A percentile compares a stretch with the other conserved stretches of the same genome.
phyloP scores from a whole-genome alignment of 73 alveolate species.

The Effrenium voratum region DNA sequence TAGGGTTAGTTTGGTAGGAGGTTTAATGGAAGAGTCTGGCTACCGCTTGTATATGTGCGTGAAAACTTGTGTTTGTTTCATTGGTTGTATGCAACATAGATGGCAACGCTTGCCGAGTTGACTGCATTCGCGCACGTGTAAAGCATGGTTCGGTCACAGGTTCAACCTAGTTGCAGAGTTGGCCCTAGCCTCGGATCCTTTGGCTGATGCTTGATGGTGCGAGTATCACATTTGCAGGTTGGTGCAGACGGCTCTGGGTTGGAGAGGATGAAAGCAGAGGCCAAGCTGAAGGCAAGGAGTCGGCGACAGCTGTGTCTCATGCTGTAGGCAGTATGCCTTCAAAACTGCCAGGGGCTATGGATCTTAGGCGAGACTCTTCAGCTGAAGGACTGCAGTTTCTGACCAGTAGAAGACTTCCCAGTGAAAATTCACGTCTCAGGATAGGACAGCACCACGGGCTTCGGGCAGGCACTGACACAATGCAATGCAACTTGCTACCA shows the following conservation, averaged over 20 bases:
- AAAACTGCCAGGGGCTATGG: slow-evolving; percentile 55
- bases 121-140: no score
- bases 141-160: no score
- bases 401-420: not conserved
- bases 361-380: slow-evolving; percentile 81
- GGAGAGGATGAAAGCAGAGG: slow-evolving; percentile 63
- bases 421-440: not conserved
- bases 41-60: no score
- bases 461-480: not conserved
- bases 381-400: slow-evolving; percentile 28
- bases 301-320: not conserved
- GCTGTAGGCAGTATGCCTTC: not conserved
- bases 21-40: no score
- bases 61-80: no score
- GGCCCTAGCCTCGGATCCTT: not conserved
- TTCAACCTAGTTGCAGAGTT: slow-evolving; percentile 78
- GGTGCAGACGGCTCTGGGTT: slow-evolving; percentile 93
- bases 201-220: not conserved
- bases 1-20: no score
- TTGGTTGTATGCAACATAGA: no score
- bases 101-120: no score
- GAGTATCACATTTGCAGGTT: not conserved
- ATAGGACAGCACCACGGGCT: not conserved
- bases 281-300: slow-evolving; percentile 42
- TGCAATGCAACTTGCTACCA: not conserved